Base-by-base conservation (phyloP, 2,329 filamentous ascomycete species). In the Sporothrix luriei region DNA sequence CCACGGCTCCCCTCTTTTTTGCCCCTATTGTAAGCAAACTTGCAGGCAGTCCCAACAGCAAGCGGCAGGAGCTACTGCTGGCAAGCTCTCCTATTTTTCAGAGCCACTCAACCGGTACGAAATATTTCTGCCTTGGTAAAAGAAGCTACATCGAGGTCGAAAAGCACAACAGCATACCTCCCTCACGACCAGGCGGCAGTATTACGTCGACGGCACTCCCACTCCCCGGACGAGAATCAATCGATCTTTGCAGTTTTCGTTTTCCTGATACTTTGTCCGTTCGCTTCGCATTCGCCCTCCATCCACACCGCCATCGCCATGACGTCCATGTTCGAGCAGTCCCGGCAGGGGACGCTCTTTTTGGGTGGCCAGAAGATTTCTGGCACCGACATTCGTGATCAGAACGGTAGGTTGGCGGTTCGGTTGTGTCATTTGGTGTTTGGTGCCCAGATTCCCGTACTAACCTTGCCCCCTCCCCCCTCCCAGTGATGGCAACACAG, bases 281-380 rank as follows among this genome's bases (percentile, higher is more conserved):
- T 61, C 6, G 40, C 33, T 26, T 29, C 46, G 24, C 40, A 16
- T 38, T 40, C 48, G 13, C 11, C 33, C 21, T 19, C 51, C 9
- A 33, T 40, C 33, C 40, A 55, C 40, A 64, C 54, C 59, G 26
- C 68, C 55, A 43, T 48, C 46, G 77, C 72, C 73, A 99, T 99
- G 95, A 90, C 93, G 80, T 92, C 92, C 78, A 93, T 99, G 82
- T 99, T 98, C 78, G 93, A 97, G 83, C 92, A 95, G 83, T 91
- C 93, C 78, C 88, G 94, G 79, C 96, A 97, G 79, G 95, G 96
- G 80, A 97, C 93, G 77, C 87, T 99, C 76, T 99, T 99, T 84
- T 88, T 99, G 73, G 95, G 95, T 76, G 95, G 95, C 79, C 90
- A 93, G 83, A 99, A 99, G 88, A 97, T 98, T 81, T 97, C 92